Evolutionary conservation across 78 protist genomes (phyloP), one percentile per base, ranked within the genome.

Genomic region (Mastigamoeba balamuthi): DNA sequence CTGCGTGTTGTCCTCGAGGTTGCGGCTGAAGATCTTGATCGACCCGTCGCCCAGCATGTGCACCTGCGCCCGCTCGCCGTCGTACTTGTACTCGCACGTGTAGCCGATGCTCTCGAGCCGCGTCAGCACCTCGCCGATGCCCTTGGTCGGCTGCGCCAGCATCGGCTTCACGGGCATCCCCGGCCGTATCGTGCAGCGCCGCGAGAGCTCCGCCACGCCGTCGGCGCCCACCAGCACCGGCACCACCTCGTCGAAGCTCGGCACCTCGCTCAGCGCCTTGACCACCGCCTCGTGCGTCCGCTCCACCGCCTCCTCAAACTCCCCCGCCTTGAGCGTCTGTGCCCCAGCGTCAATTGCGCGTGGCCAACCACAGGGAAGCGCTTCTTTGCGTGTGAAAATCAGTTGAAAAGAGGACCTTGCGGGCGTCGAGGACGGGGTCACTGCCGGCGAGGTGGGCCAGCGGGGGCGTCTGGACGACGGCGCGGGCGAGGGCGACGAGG

Each of bases 61-160:
- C 2, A 86, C 64, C 68, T 81, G 98, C 0, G 94, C 95, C 3
- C 98, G 69, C 84, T 95, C 96, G 25, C 99, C 99, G 44, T 98
- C 99, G 70, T 98, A 98, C 82, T 98, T 98, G 85, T 78, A 96
- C 63, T 98, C 99, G 76, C 98, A 90, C 1, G 96, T 93, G 83
- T 94, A 96, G 7, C 29, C 73, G 64, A 63, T 9, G 35, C 63
- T 92, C 5, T 36, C 69, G 75, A 93, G 90, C 3, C 95, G 74
- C 28, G 91, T 91, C 64, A 94, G 75, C 1, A 93, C 88, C 48
- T 85, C 93, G 0, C 42, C 29, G 30, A 95, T 66, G 27, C 93
- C 93, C 42, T 40, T 88, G 53, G 96, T 81, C 3, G 99, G 95
- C 25, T 94, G 87, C 30, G 99, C 99, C 5, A 95, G 85, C 99